Percentiles rank a stretch among this genome's conserved stretches.
Evolutionary conservation across 208 protist genomes (phyloP).

Genomic region (Acanthamoeba healyi): DNA sequence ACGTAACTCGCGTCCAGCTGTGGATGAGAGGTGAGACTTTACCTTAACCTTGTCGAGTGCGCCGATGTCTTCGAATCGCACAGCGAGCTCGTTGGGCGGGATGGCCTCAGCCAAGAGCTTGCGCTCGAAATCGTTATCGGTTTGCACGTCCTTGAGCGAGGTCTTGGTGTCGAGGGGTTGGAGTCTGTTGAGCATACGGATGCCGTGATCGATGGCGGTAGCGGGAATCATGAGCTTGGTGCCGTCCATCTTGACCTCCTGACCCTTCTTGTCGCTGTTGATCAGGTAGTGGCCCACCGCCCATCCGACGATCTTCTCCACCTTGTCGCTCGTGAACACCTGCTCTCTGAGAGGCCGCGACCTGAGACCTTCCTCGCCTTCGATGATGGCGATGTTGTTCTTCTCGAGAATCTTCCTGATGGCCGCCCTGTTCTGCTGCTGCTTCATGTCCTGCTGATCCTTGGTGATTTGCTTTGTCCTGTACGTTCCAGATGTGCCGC

Average conservation of each 20-base stretch:
- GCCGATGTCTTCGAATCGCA: conserved; percentile 83
- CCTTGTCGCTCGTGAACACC: conserved; percentile 51
- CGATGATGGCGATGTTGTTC: conserved; percentile 63
- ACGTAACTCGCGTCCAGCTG: no score
- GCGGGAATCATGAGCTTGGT: conserved; percentile 58
- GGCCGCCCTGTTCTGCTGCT: conserved; percentile 72
- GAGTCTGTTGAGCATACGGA: conserved; percentile 60
- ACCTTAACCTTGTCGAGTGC: conserved; percentile 71
- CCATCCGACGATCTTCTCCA: conserved; percentile 81
- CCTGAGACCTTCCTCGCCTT: conserved; percentile 21
- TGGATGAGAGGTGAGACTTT: background rate
- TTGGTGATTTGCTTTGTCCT: conserved; percentile 63
- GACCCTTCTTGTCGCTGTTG: background rate
- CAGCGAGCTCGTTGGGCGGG: conserved; percentile 77
- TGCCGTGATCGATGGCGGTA: conserved; percentile 68
- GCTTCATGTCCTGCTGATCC: conserved; percentile 60
- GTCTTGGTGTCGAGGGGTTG: conserved; percentile 41
- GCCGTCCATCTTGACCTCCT: background rate
- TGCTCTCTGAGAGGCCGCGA: conserved; percentile 32
- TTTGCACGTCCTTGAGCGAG: conserved; percentile 74
- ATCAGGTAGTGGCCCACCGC: conserved; percentile 72
- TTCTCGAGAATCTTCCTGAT: conserved; percentile 71
- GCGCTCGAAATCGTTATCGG: conserved; percentile 85
- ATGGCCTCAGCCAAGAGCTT: conserved; percentile 83
- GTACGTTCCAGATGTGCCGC: background rate